Evolutionary conservation across 1,284 basidiomycete genomes (phyloP), one percentile per base, ranked within the genome.

Genomic region (Rhodotorula mucilaginosa): DNA sequence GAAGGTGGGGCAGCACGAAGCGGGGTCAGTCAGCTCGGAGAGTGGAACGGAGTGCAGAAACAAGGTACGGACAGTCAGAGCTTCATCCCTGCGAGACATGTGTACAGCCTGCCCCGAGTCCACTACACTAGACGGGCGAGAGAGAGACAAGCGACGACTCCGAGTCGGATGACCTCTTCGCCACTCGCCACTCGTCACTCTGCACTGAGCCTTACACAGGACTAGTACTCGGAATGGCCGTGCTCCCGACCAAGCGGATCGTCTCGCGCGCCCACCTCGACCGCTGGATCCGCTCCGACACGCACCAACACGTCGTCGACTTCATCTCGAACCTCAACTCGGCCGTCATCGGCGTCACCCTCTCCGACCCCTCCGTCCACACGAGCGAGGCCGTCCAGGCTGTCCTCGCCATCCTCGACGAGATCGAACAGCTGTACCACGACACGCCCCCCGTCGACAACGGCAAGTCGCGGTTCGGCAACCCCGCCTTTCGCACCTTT

Each of bases 401-500:
- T 8, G 82, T 94, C 12, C 79, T 96, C 21, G 77, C 79, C 2
- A 81, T 93, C 2, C 83, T 97, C 5, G 86, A 89, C 61, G 80
- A 82, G n/a, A 86, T 97, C 16, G 87, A 92, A 79, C 79, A 83
- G 56, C 83, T 90, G 47, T 90, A 88, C 2, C 83, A 84, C 49
- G 84, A 84, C 2, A 93, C 88, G 0, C 96, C 96, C 5, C 89
- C 95, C 0, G 88, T 96, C 31, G 90, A 95, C 76, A 97, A 97
- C 80, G 88, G 90, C 72, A 88, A 89, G 1, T 97, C 94, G 58
- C 85, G 97, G 39, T 99, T 99, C 78, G 97, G 96, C 3, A 99
- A 99, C 81, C 95, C 96, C 2, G 96, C 96, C 0, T 99, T 99
- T 83, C 86, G 91, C 78, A 88, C 87, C 0, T 95, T 99, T 79